Evolutionary conservation across 371 early-diverging fungal genomes (phyloP).

Genomic region (Mortierella sp.): DNA sequence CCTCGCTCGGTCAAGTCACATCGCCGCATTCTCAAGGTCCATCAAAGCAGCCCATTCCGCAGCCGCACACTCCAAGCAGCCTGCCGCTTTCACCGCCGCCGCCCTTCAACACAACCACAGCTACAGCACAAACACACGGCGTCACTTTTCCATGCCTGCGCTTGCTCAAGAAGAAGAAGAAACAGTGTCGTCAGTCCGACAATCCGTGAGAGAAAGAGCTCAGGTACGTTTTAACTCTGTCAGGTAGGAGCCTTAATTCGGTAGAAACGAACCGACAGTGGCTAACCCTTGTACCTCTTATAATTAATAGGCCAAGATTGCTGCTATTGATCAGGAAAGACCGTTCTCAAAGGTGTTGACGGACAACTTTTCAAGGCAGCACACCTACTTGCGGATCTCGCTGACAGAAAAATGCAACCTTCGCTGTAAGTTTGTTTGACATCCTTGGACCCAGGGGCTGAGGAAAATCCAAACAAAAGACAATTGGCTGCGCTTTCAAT

Average conservation of each 20-base stretch:
- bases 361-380: constrained; percentile 88
- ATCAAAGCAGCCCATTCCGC: background rate
- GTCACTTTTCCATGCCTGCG: constrained; percentile 41
- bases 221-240: constrained; percentile 28
- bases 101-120: background rate
- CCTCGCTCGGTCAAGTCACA: constrained; percentile 20
- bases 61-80: background rate
- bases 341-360: constrained; percentile 61
- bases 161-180: constrained; percentile 44
- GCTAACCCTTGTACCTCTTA: background rate
- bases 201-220: constrained; percentile 6
- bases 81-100: background rate
- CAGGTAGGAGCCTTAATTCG: background rate
- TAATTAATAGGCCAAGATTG: constrained; percentile 54
- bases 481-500: background rate
- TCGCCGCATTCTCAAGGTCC: constrained; percentile 17
- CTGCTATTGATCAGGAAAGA: constrained; percentile 57
- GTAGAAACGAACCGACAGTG: background rate
- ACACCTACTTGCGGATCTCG: constrained; percentile 93
- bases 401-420: constrained; percentile 95
- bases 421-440: constrained; percentile 73
- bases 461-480: background rate
- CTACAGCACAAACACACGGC: background rate
- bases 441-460: background rate
- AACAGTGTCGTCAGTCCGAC: background rate